Conservation (phyloP, 192 early-diverging fungal species). For the Coemansia sp. region DNA sequence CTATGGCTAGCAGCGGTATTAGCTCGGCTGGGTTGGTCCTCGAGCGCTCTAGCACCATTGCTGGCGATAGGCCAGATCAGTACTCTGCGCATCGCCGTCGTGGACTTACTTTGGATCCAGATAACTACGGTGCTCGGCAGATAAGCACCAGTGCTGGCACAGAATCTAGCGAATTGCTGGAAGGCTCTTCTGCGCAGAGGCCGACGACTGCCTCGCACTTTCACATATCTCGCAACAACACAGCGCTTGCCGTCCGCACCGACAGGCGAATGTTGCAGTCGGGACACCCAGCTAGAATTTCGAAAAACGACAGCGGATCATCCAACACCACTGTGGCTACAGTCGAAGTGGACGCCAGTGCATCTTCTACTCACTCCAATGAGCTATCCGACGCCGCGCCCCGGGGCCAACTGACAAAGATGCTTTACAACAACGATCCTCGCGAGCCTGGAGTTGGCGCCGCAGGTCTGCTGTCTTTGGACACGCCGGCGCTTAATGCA, state of each 20-base stretch:
- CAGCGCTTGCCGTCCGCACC: slow-evolving; percentile 21
- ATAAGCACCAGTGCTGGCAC: slow-evolving; percentile 11
- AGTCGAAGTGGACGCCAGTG: slow-evolving; percentile 30
- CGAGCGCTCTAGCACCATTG: slow-evolving; percentile 20
- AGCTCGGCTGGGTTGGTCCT: slow-evolving; percentile 39
- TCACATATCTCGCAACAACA: slow-evolving; percentile 31
- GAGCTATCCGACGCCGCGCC: slow-evolving; percentile 14
- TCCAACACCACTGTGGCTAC: slow-evolving; percentile 33
- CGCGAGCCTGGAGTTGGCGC: slow-evolving; percentile 1
- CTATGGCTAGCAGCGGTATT: slow-evolving; percentile 11
- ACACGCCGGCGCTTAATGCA: background rate
- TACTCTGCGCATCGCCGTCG: slow-evolving; percentile 30
- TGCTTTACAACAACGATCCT: slow-evolving; percentile 38
- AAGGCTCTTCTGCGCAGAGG: slow-evolving; percentile 6
- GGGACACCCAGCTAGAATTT: slow-evolving; percentile 12
- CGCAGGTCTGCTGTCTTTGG: background rate
- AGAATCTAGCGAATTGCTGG: background rate
- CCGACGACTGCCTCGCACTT: slow-evolving; percentile 34
- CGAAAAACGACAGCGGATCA: slow-evolving; percentile 33
- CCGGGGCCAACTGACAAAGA: slow-evolving; percentile 42
- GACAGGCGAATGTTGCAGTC: slow-evolving; percentile 1
- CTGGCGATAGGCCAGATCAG: slow-evolving; percentile 5
- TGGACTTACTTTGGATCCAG: slow-evolving; percentile 47
- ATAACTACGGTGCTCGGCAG: slow-evolving; percentile 20
- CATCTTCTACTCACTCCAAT: slow-evolving; percentile 14